These are phyloP conservation scores for Annulohypoxylon stygium DNA, from an alignment of 495 filamentous ascomycete genomes.

Conservation along the genomic window DNA sequence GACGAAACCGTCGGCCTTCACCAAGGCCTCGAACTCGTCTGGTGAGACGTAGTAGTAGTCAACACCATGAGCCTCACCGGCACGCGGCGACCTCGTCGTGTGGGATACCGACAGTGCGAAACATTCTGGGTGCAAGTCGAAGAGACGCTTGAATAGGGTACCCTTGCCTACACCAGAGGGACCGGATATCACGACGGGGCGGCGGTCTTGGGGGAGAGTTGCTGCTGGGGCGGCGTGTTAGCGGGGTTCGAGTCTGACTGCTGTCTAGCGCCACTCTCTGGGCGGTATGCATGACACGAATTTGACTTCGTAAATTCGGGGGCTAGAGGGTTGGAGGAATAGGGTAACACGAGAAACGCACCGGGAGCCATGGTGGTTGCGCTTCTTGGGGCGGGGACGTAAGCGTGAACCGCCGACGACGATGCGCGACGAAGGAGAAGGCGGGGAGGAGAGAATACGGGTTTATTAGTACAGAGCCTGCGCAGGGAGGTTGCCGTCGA, in stretches of 20 bases:
- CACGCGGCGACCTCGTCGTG: constrained; percentile 83
- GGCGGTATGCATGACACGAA: background rate
- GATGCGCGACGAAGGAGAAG: constrained; percentile 19
- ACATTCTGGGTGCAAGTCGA: constrained; percentile 71
- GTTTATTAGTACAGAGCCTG: constrained; percentile 19
- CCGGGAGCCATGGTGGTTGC: constrained; percentile 61
- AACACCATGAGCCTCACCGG: constrained; percentile 79
- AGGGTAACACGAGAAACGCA: constrained; percentile 45
- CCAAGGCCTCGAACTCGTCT: constrained; percentile 76
- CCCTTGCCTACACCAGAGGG: constrained; percentile 90
- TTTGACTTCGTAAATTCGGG: constrained; percentile 4
- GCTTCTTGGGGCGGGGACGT: constrained; percentile 10
- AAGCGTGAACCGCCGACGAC: constrained; percentile 6
- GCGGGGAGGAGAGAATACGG: constrained; percentile 7
- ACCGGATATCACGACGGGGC: constrained; percentile 88
- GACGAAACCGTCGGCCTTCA: constrained; percentile 80
- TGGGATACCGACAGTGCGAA: constrained; percentile 90
- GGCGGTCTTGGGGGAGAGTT: constrained; percentile 57
- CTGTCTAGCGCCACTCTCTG: background rate
- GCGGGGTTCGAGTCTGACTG: constrained; percentile 3
- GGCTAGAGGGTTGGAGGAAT: background rate
- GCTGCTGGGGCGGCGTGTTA: constrained; percentile 23
- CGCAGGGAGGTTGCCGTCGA: constrained; percentile 24
- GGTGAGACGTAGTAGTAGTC: constrained; percentile 86
- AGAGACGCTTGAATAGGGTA: constrained; percentile 82